A percentile compares a stretch with the other conserved stretches of the same genome.
phyloP scores from a whole-genome alignment of 1,139 yeast species.

The Sugiyamaella japonica region DNA sequence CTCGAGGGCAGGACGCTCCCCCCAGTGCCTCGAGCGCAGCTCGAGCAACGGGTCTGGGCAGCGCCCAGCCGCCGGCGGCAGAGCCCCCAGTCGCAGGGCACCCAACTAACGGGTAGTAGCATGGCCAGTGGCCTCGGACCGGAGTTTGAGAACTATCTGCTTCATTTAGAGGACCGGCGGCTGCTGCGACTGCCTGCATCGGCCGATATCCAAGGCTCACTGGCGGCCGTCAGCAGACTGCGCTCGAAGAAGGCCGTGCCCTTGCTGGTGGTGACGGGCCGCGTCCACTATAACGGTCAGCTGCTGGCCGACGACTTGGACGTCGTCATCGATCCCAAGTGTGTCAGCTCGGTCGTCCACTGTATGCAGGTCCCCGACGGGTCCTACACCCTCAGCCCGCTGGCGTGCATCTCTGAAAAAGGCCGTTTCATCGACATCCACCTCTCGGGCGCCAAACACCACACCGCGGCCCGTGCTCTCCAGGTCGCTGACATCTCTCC shows the following conservation, averaged over 20 bases:
- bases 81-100: too few relatives aligned
- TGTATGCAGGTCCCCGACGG: slow-evolving; percentile 2
- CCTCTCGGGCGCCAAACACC: background rate
- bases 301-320: slow-evolving; percentile 2
- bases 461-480: background rate
- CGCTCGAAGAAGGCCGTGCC: background rate
- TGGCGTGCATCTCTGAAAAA: slow-evolving; percentile 2
- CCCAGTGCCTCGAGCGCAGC: too few relatives aligned
- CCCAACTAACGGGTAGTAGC: background rate
- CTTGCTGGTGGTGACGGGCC: slow-evolving; percentile 3
- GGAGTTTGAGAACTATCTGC: slow-evolving; percentile 8
- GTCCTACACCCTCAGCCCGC: background rate
- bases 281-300: background rate
- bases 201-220: background rate
- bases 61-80: too few relatives aligned
- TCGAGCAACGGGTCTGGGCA: too few relatives aligned
- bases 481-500: slow-evolving; percentile 12
- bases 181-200: slow-evolving; percentile 2
- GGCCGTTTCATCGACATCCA: slow-evolving; percentile 8
- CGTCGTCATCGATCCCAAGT: slow-evolving; percentile 2
- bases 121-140: slow-evolving; percentile 10
- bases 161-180: slow-evolving; percentile 8
- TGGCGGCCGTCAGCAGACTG: background rate
- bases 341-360: slow-evolving; percentile 1
- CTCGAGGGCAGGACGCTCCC: too few relatives aligned